Percentiles rank a stretch among this genome's conserved stretches.
phyloP scores from a whole-genome alignment of 345 rosid species.

The Eucalyptus dawsonii region DNA sequence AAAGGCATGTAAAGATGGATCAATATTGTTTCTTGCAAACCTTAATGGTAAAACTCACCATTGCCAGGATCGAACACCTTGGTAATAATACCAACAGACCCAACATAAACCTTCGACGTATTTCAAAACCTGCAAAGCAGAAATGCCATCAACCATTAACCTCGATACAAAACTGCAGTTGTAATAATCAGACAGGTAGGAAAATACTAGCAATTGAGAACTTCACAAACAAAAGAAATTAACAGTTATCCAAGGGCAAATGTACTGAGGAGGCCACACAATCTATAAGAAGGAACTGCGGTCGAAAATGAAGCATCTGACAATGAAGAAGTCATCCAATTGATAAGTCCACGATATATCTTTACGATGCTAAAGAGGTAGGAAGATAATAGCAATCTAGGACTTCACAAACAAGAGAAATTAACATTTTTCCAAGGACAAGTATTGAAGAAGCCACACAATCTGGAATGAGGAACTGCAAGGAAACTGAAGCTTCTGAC shows the following conservation, averaged over 20 bases:
- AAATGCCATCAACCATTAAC: not conserved
- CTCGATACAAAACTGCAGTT: not conserved
- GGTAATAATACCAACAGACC: slow-evolving; percentile 95
- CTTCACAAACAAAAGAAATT: not conserved
- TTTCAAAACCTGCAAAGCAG: slow-evolving; percentile 59
- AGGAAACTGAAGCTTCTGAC: not conserved
- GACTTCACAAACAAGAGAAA: not conserved
- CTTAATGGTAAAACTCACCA: slow-evolving; percentile 46
- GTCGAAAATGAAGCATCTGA: not conserved
- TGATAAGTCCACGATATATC: not conserved
- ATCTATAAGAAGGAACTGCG: not conserved
- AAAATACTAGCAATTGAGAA: not conserved
- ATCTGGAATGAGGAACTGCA: not conserved
- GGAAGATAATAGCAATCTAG: not conserved
- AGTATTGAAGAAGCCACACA: not conserved
- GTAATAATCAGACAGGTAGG: not conserved
- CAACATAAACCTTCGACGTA: slow-evolving; percentile 97
- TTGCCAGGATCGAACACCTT: slow-evolving; percentile 95
- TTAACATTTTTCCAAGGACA: not conserved
- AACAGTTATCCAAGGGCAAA: not conserved
- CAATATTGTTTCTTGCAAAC: not conserved
- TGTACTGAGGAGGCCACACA: not conserved
- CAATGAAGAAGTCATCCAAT: not conserved
- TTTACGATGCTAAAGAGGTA: not conserved
- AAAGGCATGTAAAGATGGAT: not conserved